phyloP scores from a whole-genome alignment of 192 early-diverging fungal species.

The Entomortierella parvispora region DNA sequence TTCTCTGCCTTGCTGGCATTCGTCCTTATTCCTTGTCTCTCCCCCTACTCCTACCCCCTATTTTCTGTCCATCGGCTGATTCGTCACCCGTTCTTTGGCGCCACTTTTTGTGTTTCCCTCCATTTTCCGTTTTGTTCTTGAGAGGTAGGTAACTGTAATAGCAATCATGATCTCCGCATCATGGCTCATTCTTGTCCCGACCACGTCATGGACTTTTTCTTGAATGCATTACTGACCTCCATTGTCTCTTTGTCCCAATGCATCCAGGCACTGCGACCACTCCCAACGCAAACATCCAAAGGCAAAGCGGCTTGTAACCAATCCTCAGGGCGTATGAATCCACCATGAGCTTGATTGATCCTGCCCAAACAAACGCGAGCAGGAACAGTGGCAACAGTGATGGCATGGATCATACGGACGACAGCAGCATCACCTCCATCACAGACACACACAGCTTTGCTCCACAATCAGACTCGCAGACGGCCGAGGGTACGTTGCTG shows the following conservation, averaged over 20 bases:
- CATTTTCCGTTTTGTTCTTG: background rate
- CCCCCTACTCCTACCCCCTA: background rate
- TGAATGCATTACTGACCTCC: too few species aligned
- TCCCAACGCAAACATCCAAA: too few species aligned
- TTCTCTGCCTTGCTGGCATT: background rate
- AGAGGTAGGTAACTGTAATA: background rate
- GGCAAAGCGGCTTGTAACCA: too few species aligned
- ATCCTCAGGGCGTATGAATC: conserved; percentile 45
- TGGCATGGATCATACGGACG: conserved; percentile 4
- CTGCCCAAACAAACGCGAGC: conserved; percentile 17
- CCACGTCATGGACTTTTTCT: too few species aligned
- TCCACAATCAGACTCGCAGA: background rate
- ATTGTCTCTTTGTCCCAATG: too few species aligned
- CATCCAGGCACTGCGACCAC: too few species aligned
- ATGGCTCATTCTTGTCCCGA: conserved; percentile 1
- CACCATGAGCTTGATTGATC: conserved; percentile 53
- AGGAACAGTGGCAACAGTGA: conserved; percentile 5
- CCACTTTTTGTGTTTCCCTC: background rate
- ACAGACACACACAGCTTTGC: conserved; percentile 5
- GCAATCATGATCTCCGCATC: background rate
- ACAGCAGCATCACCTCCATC: background rate
- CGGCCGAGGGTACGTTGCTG: background rate
- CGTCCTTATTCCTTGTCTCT: background rate
- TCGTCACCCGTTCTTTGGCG: background rate
- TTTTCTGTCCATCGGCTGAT: background rate